Conservation (phyloP, 768 basidiomycete genomes). For the Amanita jacksonii region DNA sequence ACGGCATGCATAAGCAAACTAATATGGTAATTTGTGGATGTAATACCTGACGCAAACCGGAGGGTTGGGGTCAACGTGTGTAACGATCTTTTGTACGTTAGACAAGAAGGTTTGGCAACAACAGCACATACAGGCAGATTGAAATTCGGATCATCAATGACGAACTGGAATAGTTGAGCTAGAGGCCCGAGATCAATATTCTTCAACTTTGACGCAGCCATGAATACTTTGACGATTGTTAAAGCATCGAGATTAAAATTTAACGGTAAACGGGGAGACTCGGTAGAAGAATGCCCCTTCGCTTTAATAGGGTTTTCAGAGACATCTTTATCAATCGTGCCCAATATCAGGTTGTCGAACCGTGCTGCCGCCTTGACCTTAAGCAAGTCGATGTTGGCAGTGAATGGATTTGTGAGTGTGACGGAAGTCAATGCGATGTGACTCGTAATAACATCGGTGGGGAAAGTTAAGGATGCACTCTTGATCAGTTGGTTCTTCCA, state of each 20-base stretch:
- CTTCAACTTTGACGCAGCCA: slow-evolving; percentile 39
- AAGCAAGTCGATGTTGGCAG: slow-evolving; percentile 59
- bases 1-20: no score
- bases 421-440: slow-evolving; percentile 50
- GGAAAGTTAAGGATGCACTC: slow-evolving; percentile 48
- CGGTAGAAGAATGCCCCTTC: slow-evolving; percentile 45
- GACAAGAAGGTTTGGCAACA: not conserved
- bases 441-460: slow-evolving; percentile 48
- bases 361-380: slow-evolving; percentile 42
- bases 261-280: slow-evolving; percentile 49
- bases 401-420: slow-evolving; percentile 61
- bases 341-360: slow-evolving; percentile 46
- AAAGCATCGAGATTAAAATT: slow-evolving; percentile 57
- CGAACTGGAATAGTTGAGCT: slow-evolving; percentile 41
- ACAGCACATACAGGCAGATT: slow-evolving; percentile 37
- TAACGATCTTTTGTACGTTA: slow-evolving; percentile 32
- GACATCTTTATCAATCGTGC: slow-evolving; percentile 46
- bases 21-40: no score
- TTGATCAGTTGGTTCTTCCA: slow-evolving; percentile 52
- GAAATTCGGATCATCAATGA: slow-evolving; percentile 38
- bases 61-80: slow-evolving; percentile 39
- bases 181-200: slow-evolving; percentile 53
- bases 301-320: slow-evolving; percentile 52
- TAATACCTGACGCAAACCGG: slow-evolving; percentile 60
- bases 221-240: slow-evolving; percentile 50